Evolutionary conservation across 2,329 filamentous ascomycete genomes (phyloP).

Genomic region (Orbilia brochopaga): DNA sequence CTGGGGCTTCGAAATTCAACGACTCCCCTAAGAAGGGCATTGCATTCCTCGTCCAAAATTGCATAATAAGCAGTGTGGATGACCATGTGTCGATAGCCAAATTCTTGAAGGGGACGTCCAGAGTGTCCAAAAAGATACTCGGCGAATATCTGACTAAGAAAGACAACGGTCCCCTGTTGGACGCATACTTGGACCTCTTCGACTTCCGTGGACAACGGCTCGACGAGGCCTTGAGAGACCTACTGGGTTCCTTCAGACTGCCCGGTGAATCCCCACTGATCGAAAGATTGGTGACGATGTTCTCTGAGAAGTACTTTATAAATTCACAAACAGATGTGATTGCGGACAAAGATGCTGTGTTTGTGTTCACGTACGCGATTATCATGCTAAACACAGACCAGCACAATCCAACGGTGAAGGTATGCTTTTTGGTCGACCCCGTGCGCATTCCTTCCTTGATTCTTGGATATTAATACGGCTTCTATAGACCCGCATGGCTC

Average conservation of each 20-base stretch:
- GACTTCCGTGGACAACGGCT: constrained; percentile 85
- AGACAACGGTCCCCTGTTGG: constrained; percentile 81
- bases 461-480: constrained; percentile 55
- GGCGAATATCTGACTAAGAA: constrained; percentile 94
- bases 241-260: constrained; percentile 91
- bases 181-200: constrained; percentile 83
- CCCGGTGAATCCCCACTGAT: constrained; percentile 93
- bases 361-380: constrained; percentile 90
- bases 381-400: constrained; percentile 98
- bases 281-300: constrained; percentile 85
- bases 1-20: constrained; percentile 89
- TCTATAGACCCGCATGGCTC: constrained; percentile 78
- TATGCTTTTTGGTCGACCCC: constrained; percentile 3
- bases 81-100: constrained; percentile 79
- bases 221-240: constrained; percentile 82
- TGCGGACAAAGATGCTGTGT: constrained; percentile 84
- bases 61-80: constrained; percentile 77
- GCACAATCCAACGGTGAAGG: constrained; percentile 87
- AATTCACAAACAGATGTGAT: constrained; percentile 73
- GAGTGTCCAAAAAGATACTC: constrained; percentile 86
- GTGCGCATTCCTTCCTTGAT: not conserved
- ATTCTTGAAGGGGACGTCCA: constrained; percentile 84
- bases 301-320: constrained; percentile 80
- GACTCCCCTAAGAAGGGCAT: constrained; percentile 90
- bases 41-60: constrained; percentile 81